Conservation (phyloP, 805 yeast species). For the Saturnispora saitoi region DNA sequence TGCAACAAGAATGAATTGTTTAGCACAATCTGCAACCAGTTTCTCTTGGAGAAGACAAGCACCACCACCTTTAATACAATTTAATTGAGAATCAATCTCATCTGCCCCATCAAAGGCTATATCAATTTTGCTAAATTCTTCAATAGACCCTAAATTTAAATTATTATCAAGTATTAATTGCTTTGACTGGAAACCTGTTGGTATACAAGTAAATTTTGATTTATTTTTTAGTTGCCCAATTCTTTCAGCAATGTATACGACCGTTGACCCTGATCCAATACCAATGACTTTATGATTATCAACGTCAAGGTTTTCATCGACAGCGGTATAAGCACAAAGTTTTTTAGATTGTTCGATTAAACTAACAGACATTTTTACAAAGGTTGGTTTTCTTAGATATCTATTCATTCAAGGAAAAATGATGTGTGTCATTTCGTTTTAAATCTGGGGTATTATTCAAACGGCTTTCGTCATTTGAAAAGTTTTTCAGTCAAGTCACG, state of each 20-base stretch:
- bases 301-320: slow-evolving; percentile 72
- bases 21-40: slow-evolving; percentile 75
- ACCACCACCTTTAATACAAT: slow-evolving; percentile 97
- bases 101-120: slow-evolving; percentile 98
- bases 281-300: slow-evolving; percentile 66
- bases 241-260: slow-evolving; percentile 93
- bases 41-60: slow-evolving; percentile 97
- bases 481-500: background rate
- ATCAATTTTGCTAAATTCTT: slow-evolving; percentile 75
- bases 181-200: slow-evolving; percentile 95
- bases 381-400: background rate
- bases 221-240: slow-evolving; percentile 61
- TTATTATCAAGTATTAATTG: slow-evolving; percentile 79
- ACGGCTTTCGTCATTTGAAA: too few species aligned
- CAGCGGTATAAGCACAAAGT: slow-evolving; percentile 85
- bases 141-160: slow-evolving; percentile 68
- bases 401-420: background rate
- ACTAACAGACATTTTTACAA: slow-evolving; percentile 10
- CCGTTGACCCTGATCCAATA: slow-evolving; percentile 95
- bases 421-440: background rate
- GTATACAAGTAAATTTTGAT: slow-evolving; percentile 63
- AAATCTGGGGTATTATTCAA: background rate
- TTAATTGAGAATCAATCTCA: slow-evolving; percentile 75
- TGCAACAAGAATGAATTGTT: slow-evolving; percentile 78
- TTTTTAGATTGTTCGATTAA: slow-evolving; percentile 77